Conservation (phyloP, 352 stramenopile genomes). For the Phytopythium montanum region DNA sequence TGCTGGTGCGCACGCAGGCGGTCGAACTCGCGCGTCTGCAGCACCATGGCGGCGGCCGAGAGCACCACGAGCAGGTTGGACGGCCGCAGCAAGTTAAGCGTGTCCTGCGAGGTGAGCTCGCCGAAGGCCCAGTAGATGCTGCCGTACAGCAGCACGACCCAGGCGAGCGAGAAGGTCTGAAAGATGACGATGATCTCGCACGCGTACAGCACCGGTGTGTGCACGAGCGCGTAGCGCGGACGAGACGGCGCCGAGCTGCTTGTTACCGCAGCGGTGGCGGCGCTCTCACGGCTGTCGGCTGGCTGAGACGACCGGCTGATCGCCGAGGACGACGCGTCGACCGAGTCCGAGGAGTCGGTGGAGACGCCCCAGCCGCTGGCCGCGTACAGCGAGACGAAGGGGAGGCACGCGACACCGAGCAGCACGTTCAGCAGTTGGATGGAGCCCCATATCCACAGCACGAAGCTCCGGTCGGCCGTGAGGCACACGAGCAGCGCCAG, state of each 20-base stretch:
- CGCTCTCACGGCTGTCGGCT: not conserved
- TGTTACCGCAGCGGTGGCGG: not conserved
- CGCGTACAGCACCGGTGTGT: conserved; percentile 43
- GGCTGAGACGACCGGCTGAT: conserved; percentile 7
- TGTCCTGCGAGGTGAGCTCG: conserved; percentile 30
- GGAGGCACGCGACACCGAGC: conserved; percentile 53
- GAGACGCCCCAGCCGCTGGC: not conserved
- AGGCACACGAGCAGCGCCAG: conserved; percentile 38
- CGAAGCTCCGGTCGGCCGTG: conserved; percentile 17
- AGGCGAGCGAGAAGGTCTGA: conserved; percentile 47
- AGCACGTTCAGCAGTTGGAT: conserved; percentile 56
- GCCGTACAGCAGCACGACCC: conserved; percentile 42
- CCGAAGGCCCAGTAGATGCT: conserved; percentile 41
- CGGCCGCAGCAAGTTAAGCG: conserved; percentile 15
- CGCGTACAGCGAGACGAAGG: conserved; percentile 39
- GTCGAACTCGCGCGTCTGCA: conserved; percentile 69
- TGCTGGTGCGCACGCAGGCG: conserved; percentile 57
- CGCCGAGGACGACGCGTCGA: not conserved
- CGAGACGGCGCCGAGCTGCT: not conserved
- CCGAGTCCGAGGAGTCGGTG: conserved; percentile 5
- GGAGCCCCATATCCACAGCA: conserved; percentile 41
- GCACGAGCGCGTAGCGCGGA: conserved; percentile 34
- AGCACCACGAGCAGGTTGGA: conserved; percentile 19
- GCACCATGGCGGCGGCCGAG: conserved; percentile 36
- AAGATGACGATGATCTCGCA: conserved; percentile 68